Evolutionary conservation across 2,329 filamentous ascomycete species (phyloP).

Genomic region (Botryotinia globosa): DNA sequence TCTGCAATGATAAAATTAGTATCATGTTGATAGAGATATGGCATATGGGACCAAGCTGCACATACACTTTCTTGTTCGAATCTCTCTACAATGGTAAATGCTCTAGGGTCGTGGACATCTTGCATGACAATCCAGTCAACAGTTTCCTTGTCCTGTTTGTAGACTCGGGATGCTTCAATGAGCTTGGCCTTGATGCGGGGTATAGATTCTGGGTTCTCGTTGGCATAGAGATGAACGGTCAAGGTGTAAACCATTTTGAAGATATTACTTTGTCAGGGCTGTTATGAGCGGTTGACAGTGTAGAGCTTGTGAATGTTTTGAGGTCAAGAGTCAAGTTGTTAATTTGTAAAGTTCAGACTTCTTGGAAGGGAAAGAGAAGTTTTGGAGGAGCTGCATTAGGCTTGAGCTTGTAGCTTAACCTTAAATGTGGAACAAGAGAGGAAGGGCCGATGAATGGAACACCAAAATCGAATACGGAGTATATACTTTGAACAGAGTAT

Average conservation of each 20-base stretch:
- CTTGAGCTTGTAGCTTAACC: constrained; percentile 11
- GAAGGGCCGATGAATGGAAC: constrained; percentile 11
- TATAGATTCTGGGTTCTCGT: constrained; percentile 61
- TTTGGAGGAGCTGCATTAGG: background rate
- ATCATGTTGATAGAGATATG: constrained; percentile 23
- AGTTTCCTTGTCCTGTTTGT: constrained; percentile 69
- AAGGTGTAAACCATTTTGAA: constrained; percentile 66
- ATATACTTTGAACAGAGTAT: background rate
- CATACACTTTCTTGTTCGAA: constrained; percentile 64
- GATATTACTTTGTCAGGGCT: background rate
- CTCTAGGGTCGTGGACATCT: constrained; percentile 62
- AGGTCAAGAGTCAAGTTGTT: background rate
- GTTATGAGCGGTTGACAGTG: background rate
- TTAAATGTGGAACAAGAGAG: constrained; percentile 14
- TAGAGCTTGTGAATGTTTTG: background rate
- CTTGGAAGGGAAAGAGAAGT: background rate
- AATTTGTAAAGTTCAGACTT: background rate
- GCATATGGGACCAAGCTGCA: constrained; percentile 24
- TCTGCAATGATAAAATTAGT: constrained; percentile 37
- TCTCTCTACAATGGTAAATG: constrained; percentile 73
- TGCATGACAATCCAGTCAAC: constrained; percentile 75
- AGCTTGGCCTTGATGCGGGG: constrained; percentile 68
- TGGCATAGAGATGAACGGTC: constrained; percentile 67
- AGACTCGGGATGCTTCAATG: constrained; percentile 70
- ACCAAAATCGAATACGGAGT: background rate